phyloP scores from a whole-genome alignment of 345 rosid species.

The Ceriops decandra region DNA sequence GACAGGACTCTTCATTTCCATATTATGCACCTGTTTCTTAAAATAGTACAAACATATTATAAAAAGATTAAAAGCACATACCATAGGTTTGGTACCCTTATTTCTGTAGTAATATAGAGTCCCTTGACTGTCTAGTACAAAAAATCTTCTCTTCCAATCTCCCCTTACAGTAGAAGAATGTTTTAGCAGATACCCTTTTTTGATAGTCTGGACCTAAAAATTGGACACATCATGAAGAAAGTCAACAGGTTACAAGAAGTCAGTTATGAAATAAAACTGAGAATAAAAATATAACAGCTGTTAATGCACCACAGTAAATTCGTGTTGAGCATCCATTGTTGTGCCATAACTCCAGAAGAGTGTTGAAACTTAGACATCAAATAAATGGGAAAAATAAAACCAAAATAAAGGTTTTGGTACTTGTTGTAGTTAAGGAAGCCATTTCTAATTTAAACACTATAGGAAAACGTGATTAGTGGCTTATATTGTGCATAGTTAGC shows the following conservation, averaged over 20 bases:
- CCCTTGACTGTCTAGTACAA: conserved; percentile 81
- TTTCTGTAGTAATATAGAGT: conserved; percentile 65
- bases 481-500: too few relatives aligned
- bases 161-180: conserved; percentile 65
- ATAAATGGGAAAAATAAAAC: too few relatives aligned
- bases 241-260: conserved; percentile 6
- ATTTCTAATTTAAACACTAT: too few relatives aligned
- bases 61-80: conserved; percentile 17
- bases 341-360: too few relatives aligned
- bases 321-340: too few relatives aligned
- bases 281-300: not conserved
- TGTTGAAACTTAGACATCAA: too few relatives aligned
- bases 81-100: conserved; percentile 55
- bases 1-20: conserved; percentile 1
- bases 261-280: conserved; percentile 7
- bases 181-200: conserved; percentile 78
- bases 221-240: conserved; percentile 8
- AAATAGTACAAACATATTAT: too few relatives aligned
- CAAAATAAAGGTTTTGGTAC: too few relatives aligned
- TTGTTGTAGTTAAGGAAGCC: too few relatives aligned
- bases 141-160: conserved; percentile 88
- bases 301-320: not conserved
- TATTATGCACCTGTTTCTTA: not conserved
- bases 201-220: conserved; percentile 53
- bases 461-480: too few relatives aligned